phyloP scores from a whole-genome alignment of 768 basidiomycete species.

The Chalciporus sphaerocephalus region DNA sequence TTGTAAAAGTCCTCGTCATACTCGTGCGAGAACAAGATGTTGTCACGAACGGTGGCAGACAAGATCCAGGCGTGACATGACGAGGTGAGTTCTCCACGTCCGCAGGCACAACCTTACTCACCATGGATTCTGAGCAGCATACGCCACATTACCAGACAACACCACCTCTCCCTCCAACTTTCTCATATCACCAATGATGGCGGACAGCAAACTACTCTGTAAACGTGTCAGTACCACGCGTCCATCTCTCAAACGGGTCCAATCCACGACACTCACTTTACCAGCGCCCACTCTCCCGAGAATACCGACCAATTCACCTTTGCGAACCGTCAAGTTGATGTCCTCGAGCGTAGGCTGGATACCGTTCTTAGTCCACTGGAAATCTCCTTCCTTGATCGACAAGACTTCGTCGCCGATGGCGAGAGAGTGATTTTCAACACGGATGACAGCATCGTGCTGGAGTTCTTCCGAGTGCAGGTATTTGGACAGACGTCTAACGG shows the following conservation, averaged over 20 bases:
- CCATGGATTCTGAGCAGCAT: constrained; percentile 88
- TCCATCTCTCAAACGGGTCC: background rate
- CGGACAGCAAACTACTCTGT: constrained; percentile 70
- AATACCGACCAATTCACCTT: constrained; percentile 81
- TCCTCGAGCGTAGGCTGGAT: constrained; percentile 66
- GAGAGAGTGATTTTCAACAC: constrained; percentile 41
- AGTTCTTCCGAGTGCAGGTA: constrained; percentile 81
- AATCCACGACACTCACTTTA: constrained; percentile 49
- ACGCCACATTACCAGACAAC: constrained; percentile 68
- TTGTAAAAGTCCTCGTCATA: constrained; percentile 85
- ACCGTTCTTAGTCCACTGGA: constrained; percentile 64
- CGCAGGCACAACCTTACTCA: constrained; percentile 26
- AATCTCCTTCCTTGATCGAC: constrained; percentile 71
- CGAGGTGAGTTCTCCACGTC: background rate
- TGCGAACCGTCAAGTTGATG: constrained; percentile 68
- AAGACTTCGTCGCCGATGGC: constrained; percentile 65
- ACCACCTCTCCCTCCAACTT: constrained; percentile 68
- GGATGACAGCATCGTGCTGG: constrained; percentile 67
- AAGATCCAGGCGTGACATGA: constrained; percentile 63
- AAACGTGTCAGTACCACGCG: background rate
- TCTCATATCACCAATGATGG: constrained; percentile 85
- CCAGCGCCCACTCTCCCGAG: constrained; percentile 89
- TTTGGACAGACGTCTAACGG: constrained; percentile 67
- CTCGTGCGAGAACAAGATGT: constrained; percentile 87
- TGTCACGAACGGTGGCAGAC: constrained; percentile 81